Conservation (phyloP, 352 stramenopile species). For the Globisporangium alternatum region DNA sequence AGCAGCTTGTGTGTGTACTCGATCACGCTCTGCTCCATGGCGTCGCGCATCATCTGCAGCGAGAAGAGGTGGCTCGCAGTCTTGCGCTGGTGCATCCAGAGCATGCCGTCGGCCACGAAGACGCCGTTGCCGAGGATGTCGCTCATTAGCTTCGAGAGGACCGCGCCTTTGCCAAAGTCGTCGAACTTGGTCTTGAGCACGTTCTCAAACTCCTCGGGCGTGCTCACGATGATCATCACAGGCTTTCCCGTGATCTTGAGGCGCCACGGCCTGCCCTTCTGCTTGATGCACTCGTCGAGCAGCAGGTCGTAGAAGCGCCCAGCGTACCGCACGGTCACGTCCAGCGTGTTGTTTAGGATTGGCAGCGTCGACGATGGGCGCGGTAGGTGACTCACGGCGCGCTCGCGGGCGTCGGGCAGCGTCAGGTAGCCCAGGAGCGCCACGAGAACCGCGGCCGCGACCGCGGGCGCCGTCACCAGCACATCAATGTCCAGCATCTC, state of each 20-base stretch:
- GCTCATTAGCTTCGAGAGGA: conserved; percentile 18
- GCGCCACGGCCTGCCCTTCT: conserved; percentile 17
- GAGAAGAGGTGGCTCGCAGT: conserved; percentile 78
- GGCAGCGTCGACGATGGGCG: conserved; percentile 26
- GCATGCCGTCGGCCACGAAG: conserved; percentile 39
- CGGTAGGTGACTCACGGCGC: conserved; percentile 7
- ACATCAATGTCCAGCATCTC: conserved; percentile 5
- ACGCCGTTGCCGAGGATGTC: conserved; percentile 58
- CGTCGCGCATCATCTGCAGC: conserved; percentile 30
- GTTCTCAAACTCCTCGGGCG: conserved; percentile 24
- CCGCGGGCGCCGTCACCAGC: neutral
- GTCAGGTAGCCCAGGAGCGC: conserved; percentile 18
- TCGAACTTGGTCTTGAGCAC: conserved; percentile 44
- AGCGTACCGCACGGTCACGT: conserved; percentile 26
- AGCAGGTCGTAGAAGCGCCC: conserved; percentile 33
- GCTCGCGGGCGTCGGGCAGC: conserved; percentile 8
- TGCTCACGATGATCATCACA: conserved; percentile 23
- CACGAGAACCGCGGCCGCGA: neutral
- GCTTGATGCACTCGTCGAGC: conserved; percentile 27
- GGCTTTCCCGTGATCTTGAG: conserved; percentile 4
- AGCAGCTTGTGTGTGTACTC: conserved; percentile 17
- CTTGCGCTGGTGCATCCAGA: conserved; percentile 61
- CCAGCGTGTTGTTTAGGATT: conserved; percentile 39
- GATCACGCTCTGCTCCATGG: conserved; percentile 27
- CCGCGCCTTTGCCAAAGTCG: conserved; percentile 45